Percentiles rank a stretch among this genome's conserved stretches.
These are phyloP conservation scores for Scutellaria baicalensis DNA, from an alignment of 257 asterid genomes.

Conservation along the genomic window DNA sequence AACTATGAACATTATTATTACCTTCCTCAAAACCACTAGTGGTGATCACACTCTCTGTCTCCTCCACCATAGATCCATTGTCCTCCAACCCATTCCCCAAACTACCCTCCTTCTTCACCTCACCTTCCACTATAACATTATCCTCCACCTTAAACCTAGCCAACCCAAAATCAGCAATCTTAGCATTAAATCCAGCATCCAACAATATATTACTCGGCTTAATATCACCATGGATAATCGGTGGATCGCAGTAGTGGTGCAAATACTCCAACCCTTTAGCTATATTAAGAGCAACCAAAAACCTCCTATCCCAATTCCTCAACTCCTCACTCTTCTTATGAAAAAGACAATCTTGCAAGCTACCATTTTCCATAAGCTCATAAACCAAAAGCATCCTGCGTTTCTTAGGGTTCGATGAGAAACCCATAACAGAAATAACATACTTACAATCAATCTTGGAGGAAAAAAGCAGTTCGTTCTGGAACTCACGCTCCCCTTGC, in stretches of 20 bases:
- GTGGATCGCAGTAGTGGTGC: slow-evolving; percentile 87
- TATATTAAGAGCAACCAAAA: slow-evolving; percentile 56
- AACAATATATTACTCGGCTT: slow-evolving; percentile 83
- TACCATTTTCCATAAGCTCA: slow-evolving; percentile 79
- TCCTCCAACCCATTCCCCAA: slow-evolving; percentile 45
- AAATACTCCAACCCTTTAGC: slow-evolving; percentile 89
- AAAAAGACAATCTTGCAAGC: slow-evolving; percentile 89
- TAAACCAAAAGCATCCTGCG: slow-evolving; percentile 83
- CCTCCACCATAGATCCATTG: slow-evolving; percentile 69
- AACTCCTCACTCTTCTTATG: slow-evolving; percentile 73
- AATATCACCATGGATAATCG: slow-evolving; percentile 84
- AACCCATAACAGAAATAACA: slow-evolving; percentile 64
- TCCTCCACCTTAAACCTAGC: slow-evolving; percentile 79
- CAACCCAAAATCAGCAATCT: slow-evolving; percentile 91
- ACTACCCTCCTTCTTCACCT: slow-evolving; percentile 48
- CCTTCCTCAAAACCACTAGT: slow-evolving; percentile 58
- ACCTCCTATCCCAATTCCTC: slow-evolving; percentile 64
- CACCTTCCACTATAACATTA: slow-evolving; percentile 39
- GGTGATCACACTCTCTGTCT: slow-evolving; percentile 78
- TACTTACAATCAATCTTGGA: slow-evolving; percentile 64
- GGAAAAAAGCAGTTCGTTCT: slow-evolving; percentile 76
- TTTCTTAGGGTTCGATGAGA: slow-evolving; percentile 60
- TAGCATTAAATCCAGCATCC: slow-evolving; percentile 59
- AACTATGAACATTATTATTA: slow-evolving; percentile 7
- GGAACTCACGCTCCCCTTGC: slow-evolving; percentile 97